A percentile compares a stretch with the other conserved stretches of the same genome.
These are phyloP conservation scores for Yamadazyma paraphyllophila DNA, from an alignment of 805 yeast species.

Conservation along the genomic window DNA sequence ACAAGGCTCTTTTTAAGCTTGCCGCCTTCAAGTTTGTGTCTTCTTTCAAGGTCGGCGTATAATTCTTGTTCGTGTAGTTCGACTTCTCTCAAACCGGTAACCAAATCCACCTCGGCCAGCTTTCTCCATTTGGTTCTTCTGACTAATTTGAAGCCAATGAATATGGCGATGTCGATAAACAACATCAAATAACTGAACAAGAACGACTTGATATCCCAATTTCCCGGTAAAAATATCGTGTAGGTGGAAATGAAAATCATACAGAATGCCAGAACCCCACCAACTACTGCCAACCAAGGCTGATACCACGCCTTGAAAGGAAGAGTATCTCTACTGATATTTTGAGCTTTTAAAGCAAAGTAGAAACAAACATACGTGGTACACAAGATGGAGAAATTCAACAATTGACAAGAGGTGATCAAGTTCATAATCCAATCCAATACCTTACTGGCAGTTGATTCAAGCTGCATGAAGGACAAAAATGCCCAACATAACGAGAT, in stretches of 20 bases:
- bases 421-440: constrained; percentile 34
- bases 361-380: constrained; percentile 61
- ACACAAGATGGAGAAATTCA: constrained; percentile 30
- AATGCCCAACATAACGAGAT: constrained; percentile 53
- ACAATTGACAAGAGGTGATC: constrained; percentile 30
- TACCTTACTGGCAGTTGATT: constrained; percentile 28
- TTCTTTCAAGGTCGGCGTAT: constrained; percentile 29
- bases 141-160: constrained; percentile 34
- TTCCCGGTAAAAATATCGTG: constrained; percentile 40
- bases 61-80: constrained; percentile 36
- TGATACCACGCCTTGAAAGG: constrained; percentile 38
- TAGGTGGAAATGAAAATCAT: constrained; percentile 36
- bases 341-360: constrained; percentile 42
- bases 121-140: constrained; percentile 35
- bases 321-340: constrained; percentile 27
- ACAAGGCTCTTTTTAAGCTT: constrained; percentile 15
- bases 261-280: constrained; percentile 25
- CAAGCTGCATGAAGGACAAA: constrained; percentile 61
- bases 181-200: constrained; percentile 43
- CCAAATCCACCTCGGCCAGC: constrained; percentile 35
- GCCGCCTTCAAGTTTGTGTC: constrained; percentile 17
- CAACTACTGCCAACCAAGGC: constrained; percentile 36
- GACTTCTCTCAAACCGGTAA: constrained; percentile 37
- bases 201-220: constrained; percentile 38
- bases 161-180: constrained; percentile 38